Conservation (phyloP, 2,329 filamentous ascomycete species). For the Cladosporium sp. region DNA sequence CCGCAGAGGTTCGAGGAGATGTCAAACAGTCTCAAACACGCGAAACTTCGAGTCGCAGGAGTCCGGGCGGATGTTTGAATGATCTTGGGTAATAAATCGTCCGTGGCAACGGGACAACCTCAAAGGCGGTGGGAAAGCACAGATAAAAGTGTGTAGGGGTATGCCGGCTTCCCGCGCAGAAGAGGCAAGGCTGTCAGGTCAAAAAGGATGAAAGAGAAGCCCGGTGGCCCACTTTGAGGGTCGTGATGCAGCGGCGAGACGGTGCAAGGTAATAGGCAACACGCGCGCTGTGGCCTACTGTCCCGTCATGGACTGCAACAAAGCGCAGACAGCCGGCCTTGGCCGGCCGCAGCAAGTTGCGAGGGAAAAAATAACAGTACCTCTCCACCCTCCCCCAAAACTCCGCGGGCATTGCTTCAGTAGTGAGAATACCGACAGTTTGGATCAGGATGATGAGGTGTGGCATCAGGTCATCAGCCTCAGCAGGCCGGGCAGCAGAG, state of each 20-base stretch:
- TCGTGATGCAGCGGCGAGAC: slow-evolving; percentile 9
- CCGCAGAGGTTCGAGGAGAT: background rate
- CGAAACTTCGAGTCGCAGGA: slow-evolving; percentile 5
- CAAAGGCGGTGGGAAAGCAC: slow-evolving; percentile 9
- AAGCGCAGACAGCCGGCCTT: slow-evolving; percentile 12
- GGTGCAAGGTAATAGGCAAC: slow-evolving; percentile 13
- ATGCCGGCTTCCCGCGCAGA: slow-evolving; percentile 12
- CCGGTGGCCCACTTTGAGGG: slow-evolving; percentile 5
- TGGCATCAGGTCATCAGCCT: slow-evolving; percentile 14
- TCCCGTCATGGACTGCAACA: slow-evolving; percentile 10
- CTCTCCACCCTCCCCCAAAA: background rate
- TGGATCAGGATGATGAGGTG: slow-evolving; percentile 10
- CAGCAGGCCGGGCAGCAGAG: slow-evolving; percentile 7
- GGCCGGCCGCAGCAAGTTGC: background rate
- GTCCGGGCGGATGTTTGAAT: background rate
- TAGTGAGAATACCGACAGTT: slow-evolving; percentile 8
- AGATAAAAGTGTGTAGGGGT: slow-evolving; percentile 12
- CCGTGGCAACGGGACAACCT: slow-evolving; percentile 7
- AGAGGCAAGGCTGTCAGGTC: slow-evolving; percentile 10
- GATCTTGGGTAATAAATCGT: slow-evolving; percentile 5
- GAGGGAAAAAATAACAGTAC: slow-evolving; percentile 3
- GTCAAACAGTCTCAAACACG: background rate
- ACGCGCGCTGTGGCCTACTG: slow-evolving; percentile 9
- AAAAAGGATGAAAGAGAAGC: slow-evolving; percentile 11
- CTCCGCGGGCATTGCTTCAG: slow-evolving; percentile 7